phyloP scores from a whole-genome alignment of 2,329 filamentous ascomycete species.

The Emergomyces africanus region DNA sequence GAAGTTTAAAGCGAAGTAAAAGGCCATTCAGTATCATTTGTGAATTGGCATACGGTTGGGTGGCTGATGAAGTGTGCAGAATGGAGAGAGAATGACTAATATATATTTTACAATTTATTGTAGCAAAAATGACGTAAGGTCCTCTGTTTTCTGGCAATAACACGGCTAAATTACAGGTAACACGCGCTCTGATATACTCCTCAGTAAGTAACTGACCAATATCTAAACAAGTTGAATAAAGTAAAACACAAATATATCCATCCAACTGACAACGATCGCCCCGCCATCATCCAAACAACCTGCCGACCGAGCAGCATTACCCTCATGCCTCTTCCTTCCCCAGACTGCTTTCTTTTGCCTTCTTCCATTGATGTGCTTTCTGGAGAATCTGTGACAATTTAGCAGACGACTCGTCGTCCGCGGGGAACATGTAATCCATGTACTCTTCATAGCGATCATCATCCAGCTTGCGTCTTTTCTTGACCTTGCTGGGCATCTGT shows the following conservation, averaged over 20 bases:
- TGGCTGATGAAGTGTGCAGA: no score
- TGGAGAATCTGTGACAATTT: conserved; percentile 74
- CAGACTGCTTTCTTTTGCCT: conserved; percentile 31
- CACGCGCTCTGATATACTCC: neutral
- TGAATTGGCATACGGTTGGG: no score
- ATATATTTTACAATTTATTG: no score
- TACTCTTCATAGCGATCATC: conserved; percentile 95
- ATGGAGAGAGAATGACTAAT: no score
- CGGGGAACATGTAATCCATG: conserved; percentile 92
- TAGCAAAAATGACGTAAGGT: neutral
- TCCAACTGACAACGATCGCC: neutral
- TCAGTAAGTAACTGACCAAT: neutral
- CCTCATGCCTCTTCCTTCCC: neutral
- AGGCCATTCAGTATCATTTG: no score
- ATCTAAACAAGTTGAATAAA: neutral
- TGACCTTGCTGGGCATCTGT: conserved; percentile 87
- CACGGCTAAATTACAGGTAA: neutral
- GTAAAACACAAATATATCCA: neutral
- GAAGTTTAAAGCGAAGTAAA: no score
- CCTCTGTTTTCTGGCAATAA: neutral
- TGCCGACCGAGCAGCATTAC: neutral
- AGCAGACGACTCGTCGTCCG: conserved; percentile 75
- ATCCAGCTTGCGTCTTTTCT: conserved; percentile 82
- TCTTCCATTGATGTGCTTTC: conserved; percentile 81
- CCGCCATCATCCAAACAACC: neutral